phyloP scores from a whole-genome alignment of 2,329 filamentous ascomycete genomes.

The Allantophomopsis lycopodina region DNA sequence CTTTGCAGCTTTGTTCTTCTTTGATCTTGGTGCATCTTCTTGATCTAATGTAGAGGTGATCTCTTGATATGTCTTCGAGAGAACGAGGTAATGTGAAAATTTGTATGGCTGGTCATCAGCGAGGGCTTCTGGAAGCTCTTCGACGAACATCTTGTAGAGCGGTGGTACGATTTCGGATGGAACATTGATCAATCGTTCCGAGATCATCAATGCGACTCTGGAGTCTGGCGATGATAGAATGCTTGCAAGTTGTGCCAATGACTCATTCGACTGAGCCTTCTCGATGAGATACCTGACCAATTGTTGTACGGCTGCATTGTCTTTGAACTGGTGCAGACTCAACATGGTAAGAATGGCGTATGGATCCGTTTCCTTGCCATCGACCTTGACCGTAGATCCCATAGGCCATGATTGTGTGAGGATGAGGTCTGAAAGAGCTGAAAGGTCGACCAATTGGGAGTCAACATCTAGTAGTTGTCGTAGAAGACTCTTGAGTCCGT shows the following conservation, averaged over 20 bases:
- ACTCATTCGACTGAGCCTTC: constrained; percentile 33
- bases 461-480: constrained; percentile 90
- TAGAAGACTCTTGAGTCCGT: constrained; percentile 80
- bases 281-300: constrained; percentile 57
- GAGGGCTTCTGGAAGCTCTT: constrained; percentile 80
- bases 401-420: constrained; percentile 67
- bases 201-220: constrained; percentile 75
- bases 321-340: constrained; percentile 67
- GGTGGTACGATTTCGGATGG: constrained; percentile 86
- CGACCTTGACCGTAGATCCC: constrained; percentile 93
- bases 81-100: constrained; percentile 83
- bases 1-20: constrained; percentile 54
- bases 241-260: constrained; percentile 40
- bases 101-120: constrained; percentile 85
- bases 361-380: constrained; percentile 82
- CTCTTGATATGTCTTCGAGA: constrained; percentile 89
- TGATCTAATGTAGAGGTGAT: constrained; percentile 67
- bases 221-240: constrained; percentile 39
- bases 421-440: constrained; percentile 73
- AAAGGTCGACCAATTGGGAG: constrained; percentile 73
- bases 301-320: constrained; percentile 57
- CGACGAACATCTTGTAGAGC: constrained; percentile 86
- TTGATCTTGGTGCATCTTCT: constrained; percentile 44
- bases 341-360: constrained; percentile 86
- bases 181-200: constrained; percentile 91